Conservation (phyloP, 1,284 basidiomycete genomes). For the Papiliotrema fonsecae region DNA sequence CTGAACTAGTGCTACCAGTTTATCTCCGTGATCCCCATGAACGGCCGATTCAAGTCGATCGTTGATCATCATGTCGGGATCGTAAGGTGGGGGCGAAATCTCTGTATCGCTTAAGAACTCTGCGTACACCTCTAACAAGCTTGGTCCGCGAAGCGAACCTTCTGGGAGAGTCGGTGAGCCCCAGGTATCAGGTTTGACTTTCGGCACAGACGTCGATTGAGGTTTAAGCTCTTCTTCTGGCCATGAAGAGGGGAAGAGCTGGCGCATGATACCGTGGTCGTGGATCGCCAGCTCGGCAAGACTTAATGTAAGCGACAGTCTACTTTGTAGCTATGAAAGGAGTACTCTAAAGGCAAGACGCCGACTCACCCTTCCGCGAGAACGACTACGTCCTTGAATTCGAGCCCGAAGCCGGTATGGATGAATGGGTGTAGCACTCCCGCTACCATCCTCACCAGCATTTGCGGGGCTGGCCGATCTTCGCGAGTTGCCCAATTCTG, state of each 20-base stretch:
- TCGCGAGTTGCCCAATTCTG: conserved; percentile 31
- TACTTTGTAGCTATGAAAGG: not conserved
- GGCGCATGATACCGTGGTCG: not conserved
- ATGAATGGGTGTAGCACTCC: conserved; percentile 59
- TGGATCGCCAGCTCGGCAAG: conserved; percentile 58
- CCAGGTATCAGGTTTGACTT: not conserved
- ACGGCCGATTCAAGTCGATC: conserved; percentile 46
- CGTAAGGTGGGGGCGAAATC: conserved; percentile 56
- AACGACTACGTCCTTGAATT: conserved; percentile 57
- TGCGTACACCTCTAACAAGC: conserved; percentile 31
- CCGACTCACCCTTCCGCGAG: conserved; percentile 53
- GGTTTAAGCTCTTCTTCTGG: conserved; percentile 8
- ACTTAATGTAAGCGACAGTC: conserved; percentile 20
- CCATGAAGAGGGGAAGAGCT: conserved; percentile 21
- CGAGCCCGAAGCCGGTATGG: conserved; percentile 61
- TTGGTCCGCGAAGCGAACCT: conserved; percentile 4
- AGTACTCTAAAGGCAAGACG: not conserved
- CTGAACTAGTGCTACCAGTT: conserved; percentile 53
- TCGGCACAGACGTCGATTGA: not conserved
- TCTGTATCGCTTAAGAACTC: conserved; percentile 12
- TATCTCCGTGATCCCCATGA: conserved; percentile 50
- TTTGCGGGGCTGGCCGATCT: conserved; percentile 53
- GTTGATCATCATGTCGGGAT: conserved; percentile 54
- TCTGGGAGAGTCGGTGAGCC: not conserved
- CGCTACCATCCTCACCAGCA: conserved; percentile 57